Percentiles rank a stretch among this genome's conserved stretches.
These are phyloP conservation scores for Aspergillus bombycis DNA, from an alignment of 2,329 filamentous ascomycete species.

Conservation along the genomic window DNA sequence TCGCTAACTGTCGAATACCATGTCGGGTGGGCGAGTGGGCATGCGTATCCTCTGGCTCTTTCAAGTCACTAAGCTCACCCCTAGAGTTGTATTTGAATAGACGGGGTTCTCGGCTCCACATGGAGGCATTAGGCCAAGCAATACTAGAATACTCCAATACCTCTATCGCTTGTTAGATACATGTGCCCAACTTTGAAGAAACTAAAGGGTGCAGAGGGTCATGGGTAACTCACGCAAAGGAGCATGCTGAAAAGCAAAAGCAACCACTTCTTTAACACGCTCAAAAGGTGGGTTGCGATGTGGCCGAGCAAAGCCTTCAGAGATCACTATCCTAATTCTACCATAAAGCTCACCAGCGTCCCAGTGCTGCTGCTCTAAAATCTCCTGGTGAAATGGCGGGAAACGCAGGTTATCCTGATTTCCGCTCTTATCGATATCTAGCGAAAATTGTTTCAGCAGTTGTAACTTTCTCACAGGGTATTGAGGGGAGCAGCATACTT, in stretches of 20 bases:
- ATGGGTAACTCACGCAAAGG: conserved; percentile 63
- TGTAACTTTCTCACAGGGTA: too few relatives aligned
- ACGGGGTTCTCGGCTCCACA: conserved; percentile 62
- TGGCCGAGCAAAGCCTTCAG: conserved; percentile 67
- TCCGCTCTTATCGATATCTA: conserved; percentile 57
- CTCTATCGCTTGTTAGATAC: conserved; percentile 52
- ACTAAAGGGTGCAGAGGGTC: neutral
- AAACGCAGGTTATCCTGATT: conserved; percentile 69
- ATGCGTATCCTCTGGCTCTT: conserved; percentile 59
- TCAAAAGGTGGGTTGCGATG: conserved; percentile 59
- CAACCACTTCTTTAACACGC: conserved; percentile 70
- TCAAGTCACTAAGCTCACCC: conserved; percentile 35
- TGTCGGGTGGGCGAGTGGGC: conserved; percentile 62
- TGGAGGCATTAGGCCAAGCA: conserved; percentile 75
- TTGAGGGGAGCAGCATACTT: conserved; percentile 30
- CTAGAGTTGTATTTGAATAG: conserved; percentile 39
- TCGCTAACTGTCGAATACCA: conserved; percentile 24
- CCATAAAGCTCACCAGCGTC: conserved; percentile 71
- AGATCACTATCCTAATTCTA: conserved; percentile 75
- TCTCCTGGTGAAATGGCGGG: conserved; percentile 69
- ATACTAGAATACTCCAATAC: conserved; percentile 73
- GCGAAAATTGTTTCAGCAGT: conserved; percentile 1
- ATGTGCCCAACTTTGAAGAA: neutral
- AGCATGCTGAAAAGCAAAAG: conserved; percentile 84
- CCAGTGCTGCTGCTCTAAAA: conserved; percentile 72